Conservation (phyloP, 2,329 filamentous ascomycete species). For the Aspergillus sergii region DNA sequence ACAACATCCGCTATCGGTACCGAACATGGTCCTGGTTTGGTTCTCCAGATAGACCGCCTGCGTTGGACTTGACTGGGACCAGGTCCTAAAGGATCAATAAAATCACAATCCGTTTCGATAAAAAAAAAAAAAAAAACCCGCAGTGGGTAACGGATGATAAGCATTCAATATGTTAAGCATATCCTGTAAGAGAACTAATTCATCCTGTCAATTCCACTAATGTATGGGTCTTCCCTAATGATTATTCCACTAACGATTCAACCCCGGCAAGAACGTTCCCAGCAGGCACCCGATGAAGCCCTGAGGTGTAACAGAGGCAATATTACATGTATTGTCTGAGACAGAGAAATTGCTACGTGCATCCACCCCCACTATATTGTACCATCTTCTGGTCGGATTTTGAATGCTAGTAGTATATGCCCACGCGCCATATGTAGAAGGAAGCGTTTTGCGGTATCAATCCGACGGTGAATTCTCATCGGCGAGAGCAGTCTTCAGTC, state of each 20-base stretch:
- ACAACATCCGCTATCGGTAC: conserved; percentile 2
- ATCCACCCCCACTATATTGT: background rate
- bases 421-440: background rate
- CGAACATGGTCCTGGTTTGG: background rate
- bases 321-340: background rate
- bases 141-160: background rate
- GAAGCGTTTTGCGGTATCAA: background rate
- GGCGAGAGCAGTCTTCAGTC: background rate
- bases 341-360: background rate
- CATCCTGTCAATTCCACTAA: background rate
- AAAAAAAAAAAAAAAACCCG: no score
- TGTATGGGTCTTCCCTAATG: background rate
- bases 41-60: background rate
- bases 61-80: background rate
- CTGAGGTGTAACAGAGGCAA: background rate
- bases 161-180: background rate
- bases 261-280: background rate
- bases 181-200: background rate
- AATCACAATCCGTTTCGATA: background rate
- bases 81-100: background rate
- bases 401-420: background rate
- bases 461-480: background rate
- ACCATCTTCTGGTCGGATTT: background rate
- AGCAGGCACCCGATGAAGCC: background rate
- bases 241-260: background rate